These are phyloP conservation scores for Pythium phragmiticola DNA, from an alignment of 352 stramenopile species.

Conservation along the genomic window DNA sequence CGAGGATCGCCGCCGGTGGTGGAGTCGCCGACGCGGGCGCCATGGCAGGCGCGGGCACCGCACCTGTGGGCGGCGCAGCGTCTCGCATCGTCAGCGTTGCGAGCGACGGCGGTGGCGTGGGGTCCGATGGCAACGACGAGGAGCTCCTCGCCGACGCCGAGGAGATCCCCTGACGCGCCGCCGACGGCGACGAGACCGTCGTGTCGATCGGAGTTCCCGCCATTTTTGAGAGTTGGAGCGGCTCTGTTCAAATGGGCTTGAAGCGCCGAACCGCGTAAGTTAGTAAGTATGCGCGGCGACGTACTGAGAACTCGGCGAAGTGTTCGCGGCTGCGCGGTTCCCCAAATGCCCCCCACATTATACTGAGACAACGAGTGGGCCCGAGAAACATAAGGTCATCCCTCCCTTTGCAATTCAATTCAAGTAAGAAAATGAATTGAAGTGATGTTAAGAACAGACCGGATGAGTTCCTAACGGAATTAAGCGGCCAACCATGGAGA, in stretches of 20 bases:
- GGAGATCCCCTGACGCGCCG: not conserved
- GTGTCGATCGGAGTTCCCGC: constrained; percentile 21
- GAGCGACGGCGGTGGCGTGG: constrained; percentile 1
- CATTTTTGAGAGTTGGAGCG: constrained; percentile 21
- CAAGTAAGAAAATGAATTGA: constrained; percentile 22
- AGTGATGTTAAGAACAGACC: not conserved
- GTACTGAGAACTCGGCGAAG: constrained; percentile 28
- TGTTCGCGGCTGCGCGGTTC: not conserved
- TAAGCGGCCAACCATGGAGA: not conserved
- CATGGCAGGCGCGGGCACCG: not conserved
- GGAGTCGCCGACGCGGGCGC: not conserved
- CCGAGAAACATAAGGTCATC: constrained; percentile 19
- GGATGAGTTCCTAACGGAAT: not conserved
- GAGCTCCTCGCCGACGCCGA: not conserved
- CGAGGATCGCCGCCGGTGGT: constrained; percentile 12
- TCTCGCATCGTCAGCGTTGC: not conserved
- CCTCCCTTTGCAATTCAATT: constrained; percentile 20
- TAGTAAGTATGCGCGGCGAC: constrained; percentile 4
- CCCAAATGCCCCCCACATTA: not conserved
- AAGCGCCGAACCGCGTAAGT: constrained; percentile 4
- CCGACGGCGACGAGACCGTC: not conserved
- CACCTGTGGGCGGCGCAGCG: not conserved
- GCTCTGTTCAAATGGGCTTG: constrained; percentile 12
- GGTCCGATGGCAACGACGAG: not conserved
- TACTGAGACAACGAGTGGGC: constrained; percentile 30